A percentile compares a stretch with the other conserved stretches of the same genome.
phyloP scores from a whole-genome alignment of 1,139 yeast species.

The Suhomyces panamericanus region DNA sequence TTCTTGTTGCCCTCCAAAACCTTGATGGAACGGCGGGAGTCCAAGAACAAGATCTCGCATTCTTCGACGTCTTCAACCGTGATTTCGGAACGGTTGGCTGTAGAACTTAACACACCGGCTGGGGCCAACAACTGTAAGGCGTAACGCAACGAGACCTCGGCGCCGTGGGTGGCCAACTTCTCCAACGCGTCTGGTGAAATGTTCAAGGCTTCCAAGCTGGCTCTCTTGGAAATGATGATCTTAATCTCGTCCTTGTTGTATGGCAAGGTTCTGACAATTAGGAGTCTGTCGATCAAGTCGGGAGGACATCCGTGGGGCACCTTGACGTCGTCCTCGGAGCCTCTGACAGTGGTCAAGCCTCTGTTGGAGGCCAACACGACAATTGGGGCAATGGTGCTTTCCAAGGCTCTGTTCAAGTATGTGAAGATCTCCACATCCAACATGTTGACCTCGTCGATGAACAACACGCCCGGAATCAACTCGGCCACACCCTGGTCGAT shows the following conservation, averaged over 20 bases:
- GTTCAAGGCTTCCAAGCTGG: conserved; percentile 69
- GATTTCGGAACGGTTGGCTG: conserved; percentile 73
- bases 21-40: conserved; percentile 81
- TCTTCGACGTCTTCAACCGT: conserved; percentile 76
- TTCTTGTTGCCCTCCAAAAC: conserved; percentile 61
- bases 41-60: conserved; percentile 81
- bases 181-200: conserved; percentile 69
- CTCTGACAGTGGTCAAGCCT: conserved; percentile 88
- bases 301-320: conserved; percentile 98
- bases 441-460: conserved; percentile 98
- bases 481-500: conserved; percentile 99
- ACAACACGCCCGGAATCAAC: conserved; percentile 94
- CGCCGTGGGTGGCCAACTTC: conserved; percentile 69
- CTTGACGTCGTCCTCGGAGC: conserved; percentile 68
- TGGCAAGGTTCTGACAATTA: conserved; percentile 89
- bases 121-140: conserved; percentile 91
- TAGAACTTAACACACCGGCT: conserved; percentile 76
- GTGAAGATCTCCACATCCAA: conserved; percentile 95
- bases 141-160: conserved; percentile 80
- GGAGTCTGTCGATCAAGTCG: conserved; percentile 84
- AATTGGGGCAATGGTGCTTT: conserved; percentile 87
- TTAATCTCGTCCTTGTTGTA: conserved; percentile 81
- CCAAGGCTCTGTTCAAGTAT: conserved; percentile 89
- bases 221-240: conserved; percentile 78
- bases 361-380: conserved; percentile 95